Evolutionary conservation across 805 yeast species (phyloP).

Genomic region (Yamadazyma endophytica): DNA sequence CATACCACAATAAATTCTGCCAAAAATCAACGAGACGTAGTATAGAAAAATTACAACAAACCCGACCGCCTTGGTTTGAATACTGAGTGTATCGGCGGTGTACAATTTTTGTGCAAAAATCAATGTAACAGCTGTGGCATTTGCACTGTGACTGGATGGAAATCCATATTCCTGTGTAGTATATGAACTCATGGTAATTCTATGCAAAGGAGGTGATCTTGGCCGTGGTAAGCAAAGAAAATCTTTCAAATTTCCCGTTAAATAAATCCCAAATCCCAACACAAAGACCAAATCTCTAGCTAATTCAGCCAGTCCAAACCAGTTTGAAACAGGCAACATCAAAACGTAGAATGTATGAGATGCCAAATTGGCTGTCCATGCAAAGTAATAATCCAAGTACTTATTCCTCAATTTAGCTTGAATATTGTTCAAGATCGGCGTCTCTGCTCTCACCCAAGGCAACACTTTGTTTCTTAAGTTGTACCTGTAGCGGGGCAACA

Average conservation of each 20-base stretch:
- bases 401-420: slow-evolving; percentile 52
- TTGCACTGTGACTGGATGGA: slow-evolving; percentile 92
- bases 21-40: slow-evolving; percentile 62
- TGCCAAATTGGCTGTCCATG: slow-evolving; percentile 85
- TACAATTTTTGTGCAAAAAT: slow-evolving; percentile 22
- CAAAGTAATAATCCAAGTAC: slow-evolving; percentile 67
- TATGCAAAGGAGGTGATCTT: slow-evolving; percentile 80
- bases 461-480: slow-evolving; percentile 49
- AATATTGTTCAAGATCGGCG: slow-evolving; percentile 49
- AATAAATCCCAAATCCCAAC: slow-evolving; percentile 65
- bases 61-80: slow-evolving; percentile 9
- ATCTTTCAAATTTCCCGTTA: slow-evolving; percentile 78
- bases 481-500: slow-evolving; percentile 55
- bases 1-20: slow-evolving; percentile 95
- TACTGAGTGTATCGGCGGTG: slow-evolving; percentile 1
- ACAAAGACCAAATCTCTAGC: slow-evolving; percentile 60
- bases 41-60: slow-evolving; percentile 34
- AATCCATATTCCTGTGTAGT: slow-evolving; percentile 94
- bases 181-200: slow-evolving; percentile 87
- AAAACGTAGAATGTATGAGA: slow-evolving; percentile 91
- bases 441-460: slow-evolving; percentile 61
- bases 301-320: slow-evolving; percentile 63
- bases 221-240: slow-evolving; percentile 90
- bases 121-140: slow-evolving; percentile 79
- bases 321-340: slow-evolving; percentile 78